Evolutionary conservation across 176 grass and related monocot genomes (phyloP).

Genomic region (Avena eriantha): DNA sequence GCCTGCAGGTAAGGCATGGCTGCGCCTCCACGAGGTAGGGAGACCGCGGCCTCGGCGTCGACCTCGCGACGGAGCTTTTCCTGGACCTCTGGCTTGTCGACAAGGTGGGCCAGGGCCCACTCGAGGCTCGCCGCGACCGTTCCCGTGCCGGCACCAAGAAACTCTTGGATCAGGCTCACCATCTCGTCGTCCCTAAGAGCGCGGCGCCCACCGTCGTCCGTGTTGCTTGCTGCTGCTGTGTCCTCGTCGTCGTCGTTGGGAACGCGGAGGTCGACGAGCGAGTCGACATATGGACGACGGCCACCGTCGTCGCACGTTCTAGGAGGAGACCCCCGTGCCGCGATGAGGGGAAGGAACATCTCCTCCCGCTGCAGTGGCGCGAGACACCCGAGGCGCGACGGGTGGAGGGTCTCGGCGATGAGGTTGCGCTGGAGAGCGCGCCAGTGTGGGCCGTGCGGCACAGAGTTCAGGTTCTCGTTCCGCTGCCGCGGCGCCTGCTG

Average conservation of each 20-base stretch:
- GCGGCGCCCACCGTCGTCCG: neutral
- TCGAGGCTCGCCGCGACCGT: neutral
- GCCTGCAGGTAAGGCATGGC: neutral
- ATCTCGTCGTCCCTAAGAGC: neutral
- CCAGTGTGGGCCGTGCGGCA: neutral
- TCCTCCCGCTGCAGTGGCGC: neutral
- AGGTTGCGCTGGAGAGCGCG: slow-evolving; percentile 2
- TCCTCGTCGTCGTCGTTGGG: neutral
- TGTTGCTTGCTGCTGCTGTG: neutral
- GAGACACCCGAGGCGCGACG: neutral
- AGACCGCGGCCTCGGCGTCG: neutral
- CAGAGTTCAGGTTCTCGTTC: neutral
- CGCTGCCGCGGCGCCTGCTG: neutral
- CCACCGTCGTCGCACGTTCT: neutral
- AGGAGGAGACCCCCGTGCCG: neutral
- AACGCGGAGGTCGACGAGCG: neutral
- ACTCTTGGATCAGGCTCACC: neutral
- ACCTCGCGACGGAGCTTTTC: neutral
- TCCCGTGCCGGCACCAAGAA: neutral
- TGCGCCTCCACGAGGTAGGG: neutral
- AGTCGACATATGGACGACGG: neutral
- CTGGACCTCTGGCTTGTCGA: neutral
- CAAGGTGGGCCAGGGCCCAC: neutral
- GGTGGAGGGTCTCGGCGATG: slow-evolving; percentile 16
- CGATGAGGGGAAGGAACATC: neutral